Conservation (phyloP, 2,329 filamentous ascomycete genomes). For the Xylariaceae sp. region DNA sequence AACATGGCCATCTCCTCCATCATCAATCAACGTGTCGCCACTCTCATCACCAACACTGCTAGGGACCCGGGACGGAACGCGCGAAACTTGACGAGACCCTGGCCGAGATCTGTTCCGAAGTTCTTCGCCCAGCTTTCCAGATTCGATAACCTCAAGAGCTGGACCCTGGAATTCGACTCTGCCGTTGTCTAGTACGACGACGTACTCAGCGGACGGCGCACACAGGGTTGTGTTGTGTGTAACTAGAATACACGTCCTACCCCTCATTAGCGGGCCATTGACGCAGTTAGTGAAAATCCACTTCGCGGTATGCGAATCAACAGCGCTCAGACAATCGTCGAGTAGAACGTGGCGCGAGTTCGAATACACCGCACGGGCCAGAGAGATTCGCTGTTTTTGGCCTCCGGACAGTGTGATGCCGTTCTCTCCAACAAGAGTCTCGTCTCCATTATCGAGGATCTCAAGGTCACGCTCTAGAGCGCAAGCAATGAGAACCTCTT, state of each 20-base stretch:
- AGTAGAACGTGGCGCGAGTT: conserved; percentile 86
- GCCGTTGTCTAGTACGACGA: conserved; percentile 85
- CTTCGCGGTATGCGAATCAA: conserved; percentile 95
- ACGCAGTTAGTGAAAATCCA: conserved; percentile 97
- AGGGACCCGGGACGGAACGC: conserved; percentile 70
- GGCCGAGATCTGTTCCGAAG: conserved; percentile 66
- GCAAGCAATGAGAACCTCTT: conserved; percentile 84
- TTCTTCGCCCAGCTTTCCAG: conserved; percentile 87
- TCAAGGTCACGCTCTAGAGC: conserved; percentile 86
- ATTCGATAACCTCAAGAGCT: conserved; percentile 71
- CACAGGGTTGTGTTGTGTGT: conserved; percentile 94
- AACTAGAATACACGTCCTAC: conserved; percentile 88
- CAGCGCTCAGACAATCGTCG: conserved; percentile 92
- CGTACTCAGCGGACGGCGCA: conserved; percentile 72
- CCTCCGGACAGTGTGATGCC: conserved; percentile 94
- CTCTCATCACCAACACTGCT: conserved; percentile 68
- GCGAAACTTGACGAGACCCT: conserved; percentile 65
- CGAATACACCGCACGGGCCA: conserved; percentile 96
- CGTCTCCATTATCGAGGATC: conserved; percentile 87
- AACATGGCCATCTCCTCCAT: conserved; percentile 45
- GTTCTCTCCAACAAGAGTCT: conserved; percentile 94
- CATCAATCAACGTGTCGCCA: conserved; percentile 52
- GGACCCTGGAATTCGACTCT: conserved; percentile 73
- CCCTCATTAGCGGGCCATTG: conserved; percentile 80
- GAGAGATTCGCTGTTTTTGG: conserved; percentile 94